Conservation (phyloP, 1,284 basidiomycete species). For the Abortiporus biennis region DNA sequence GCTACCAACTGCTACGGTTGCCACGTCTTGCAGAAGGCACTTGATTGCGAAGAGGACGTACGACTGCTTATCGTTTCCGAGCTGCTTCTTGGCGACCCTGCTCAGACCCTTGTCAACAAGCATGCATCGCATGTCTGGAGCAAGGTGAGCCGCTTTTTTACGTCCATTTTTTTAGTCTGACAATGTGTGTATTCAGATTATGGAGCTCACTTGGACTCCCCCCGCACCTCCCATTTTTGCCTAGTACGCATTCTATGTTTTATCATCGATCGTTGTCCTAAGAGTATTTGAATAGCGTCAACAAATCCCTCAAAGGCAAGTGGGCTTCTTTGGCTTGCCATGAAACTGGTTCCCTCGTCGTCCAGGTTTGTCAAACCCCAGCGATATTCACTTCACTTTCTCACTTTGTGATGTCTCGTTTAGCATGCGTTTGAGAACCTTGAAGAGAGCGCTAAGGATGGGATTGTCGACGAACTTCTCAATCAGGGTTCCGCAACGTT, state of each 20-base stretch:
- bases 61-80: constrained; percentile 75
- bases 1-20: constrained; percentile 84
- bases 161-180: neutral
- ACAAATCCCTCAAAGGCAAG: constrained; percentile 76
- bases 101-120: constrained; percentile 78
- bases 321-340: constrained; percentile 85
- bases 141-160: constrained; percentile 43
- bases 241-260: constrained; percentile 39
- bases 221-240: constrained; percentile 81
- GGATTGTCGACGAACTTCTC: constrained; percentile 72
- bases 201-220: constrained; percentile 78
- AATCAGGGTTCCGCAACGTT: constrained; percentile 64
- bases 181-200: constrained; percentile 43
- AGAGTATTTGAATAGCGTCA: constrained; percentile 46
- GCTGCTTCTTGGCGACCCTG: constrained; percentile 71
- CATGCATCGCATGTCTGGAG: constrained; percentile 86
- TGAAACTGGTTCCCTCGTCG: constrained; percentile 79
- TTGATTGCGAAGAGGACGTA: constrained; percentile 82
- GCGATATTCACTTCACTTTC: neutral
- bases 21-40: constrained; percentile 81
- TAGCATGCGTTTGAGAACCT: constrained; percentile 83
- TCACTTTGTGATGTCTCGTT: neutral
- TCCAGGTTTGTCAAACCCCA: constrained; percentile 45
- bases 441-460: constrained; percentile 75
- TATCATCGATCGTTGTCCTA: constrained; percentile 4